Evolutionary conservation across 202 grass and related monocot genomes (phyloP).

Genomic region (Sporobolus alterniflorus): DNA sequence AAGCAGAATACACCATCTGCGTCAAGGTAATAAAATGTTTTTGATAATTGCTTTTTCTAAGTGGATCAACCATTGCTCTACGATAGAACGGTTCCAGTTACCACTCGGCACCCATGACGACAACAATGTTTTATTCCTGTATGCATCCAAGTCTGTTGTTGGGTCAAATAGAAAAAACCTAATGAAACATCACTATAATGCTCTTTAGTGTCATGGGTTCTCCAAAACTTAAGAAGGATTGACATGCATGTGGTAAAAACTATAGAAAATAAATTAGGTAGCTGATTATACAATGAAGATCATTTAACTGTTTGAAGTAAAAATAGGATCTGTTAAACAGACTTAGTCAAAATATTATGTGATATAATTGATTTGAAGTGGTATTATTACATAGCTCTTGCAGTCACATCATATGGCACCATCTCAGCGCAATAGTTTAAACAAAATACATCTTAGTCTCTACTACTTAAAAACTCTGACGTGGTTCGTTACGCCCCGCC

Average conservation of each 20-base stretch:
- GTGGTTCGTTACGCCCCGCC: too few relatives aligned
- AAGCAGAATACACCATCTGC: constrained; percentile 1
- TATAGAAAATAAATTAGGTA: neutral
- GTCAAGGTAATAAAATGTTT: neutral
- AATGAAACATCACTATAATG: neutral
- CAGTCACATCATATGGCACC: neutral
- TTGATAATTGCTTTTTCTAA: neutral
- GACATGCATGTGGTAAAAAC: neutral
- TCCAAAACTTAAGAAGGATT: neutral
- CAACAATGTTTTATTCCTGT: neutral
- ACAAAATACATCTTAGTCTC: neutral
- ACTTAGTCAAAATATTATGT: neutral
- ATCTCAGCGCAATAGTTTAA: neutral
- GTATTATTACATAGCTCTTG: constrained; percentile 16
- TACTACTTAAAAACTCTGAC: too few relatives aligned
- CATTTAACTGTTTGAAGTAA: neutral
- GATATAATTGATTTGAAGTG: neutral
- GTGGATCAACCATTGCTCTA: neutral
- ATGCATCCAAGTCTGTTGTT: neutral
- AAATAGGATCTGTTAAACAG: neutral
- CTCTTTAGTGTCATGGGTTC: neutral
- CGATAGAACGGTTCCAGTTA: neutral
- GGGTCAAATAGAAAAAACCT: neutral
- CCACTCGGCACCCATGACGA: neutral
- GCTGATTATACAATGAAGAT: neutral